Evolutionary conservation across 257 asterid species (phyloP), one percentile per base, ranked within the genome.

Genomic region (Datura wrightii): DNA sequence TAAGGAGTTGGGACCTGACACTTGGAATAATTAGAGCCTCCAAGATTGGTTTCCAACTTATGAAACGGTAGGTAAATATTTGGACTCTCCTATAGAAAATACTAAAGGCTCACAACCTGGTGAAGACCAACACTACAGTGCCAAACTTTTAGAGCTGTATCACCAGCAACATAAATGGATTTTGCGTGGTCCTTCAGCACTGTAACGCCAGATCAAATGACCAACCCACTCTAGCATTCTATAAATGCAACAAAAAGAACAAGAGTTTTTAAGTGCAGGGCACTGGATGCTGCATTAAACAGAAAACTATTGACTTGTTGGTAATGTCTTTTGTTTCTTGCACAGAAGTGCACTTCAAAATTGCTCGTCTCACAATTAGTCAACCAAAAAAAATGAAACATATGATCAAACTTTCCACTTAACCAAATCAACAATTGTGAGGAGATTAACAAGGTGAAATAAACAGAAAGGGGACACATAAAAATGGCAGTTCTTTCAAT

Each of bases 401-500:
- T 8, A 69, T 18, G 79, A 41, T 8, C 55, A 70, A 70, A 42
- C 79, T 70, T 42, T 1, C 54, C 79, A 70, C 36, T 41, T 42
- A 9, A 2, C 55, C 4, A n/a, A 41, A 41, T 70, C 36, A 70
- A 70, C 79, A 70, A 70, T 18, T 0, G 16, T 70, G 55, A 70
- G 54, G 54, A 18, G 54, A 2, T 9, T 1, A 70, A 18, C 55
- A 70, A 70, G 37, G 54, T 42, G 54, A 42, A 70, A 70, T 70
- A 8, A 70, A 41, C 54, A 70, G 8, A 62, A 39, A 60, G 34
- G 16, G n/a, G 74, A 14, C 52, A n/a, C 46, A 2, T n/a, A 44
- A 34, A 19, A 42, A 19, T 82, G 36, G 42, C 48, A 82, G 37
- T 46, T 59, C 15, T 37, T 31, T 76, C 85, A 42, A 41, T 85